Percentiles rank a stretch among this genome's conserved stretches.
Evolutionary conservation across 2,329 filamentous ascomycete genomes (phyloP).

Genomic region (Penicillium freii): DNA sequence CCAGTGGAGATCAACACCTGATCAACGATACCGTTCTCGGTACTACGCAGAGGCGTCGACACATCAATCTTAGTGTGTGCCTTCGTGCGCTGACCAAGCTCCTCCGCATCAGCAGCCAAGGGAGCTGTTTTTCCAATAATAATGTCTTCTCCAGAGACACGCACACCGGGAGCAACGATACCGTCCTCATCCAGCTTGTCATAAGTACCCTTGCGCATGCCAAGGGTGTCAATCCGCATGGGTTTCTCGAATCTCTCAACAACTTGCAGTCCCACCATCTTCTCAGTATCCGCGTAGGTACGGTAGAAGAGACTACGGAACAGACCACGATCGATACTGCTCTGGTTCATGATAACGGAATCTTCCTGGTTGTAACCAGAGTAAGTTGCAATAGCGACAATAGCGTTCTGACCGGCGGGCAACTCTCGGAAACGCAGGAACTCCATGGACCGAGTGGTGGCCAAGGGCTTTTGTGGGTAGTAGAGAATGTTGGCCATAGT

Average conservation of each 20-base stretch:
- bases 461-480: slow-evolving; percentile 96
- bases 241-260: slow-evolving; percentile 97
- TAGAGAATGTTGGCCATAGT: slow-evolving; percentile 99
- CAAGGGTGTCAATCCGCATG: slow-evolving; percentile 79
- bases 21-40: slow-evolving; percentile 95
- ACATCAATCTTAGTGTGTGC: slow-evolving; percentile 91
- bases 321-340: slow-evolving; percentile 93
- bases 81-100: slow-evolving; percentile 87
- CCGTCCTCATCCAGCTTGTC: slow-evolving; percentile 98
- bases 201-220: slow-evolving; percentile 91
- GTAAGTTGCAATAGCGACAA: slow-evolving; percentile 95
- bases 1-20: slow-evolving; percentile 92
- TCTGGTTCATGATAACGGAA: slow-evolving; percentile 99
- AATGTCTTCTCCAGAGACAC: slow-evolving; percentile 95
- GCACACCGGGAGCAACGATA: slow-evolving; percentile 87
- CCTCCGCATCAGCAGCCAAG: slow-evolving; percentile 86
- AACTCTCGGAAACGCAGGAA: slow-evolving; percentile 97
- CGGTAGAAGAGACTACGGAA: slow-evolving; percentile 98
- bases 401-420: slow-evolving; percentile 95
- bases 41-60: slow-evolving; percentile 89
- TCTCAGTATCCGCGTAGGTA: slow-evolving; percentile 95
- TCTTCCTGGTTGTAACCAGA: slow-evolving; percentile 99
- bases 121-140: slow-evolving; percentile 99
- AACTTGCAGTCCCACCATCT: slow-evolving; percentile 88
- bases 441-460: slow-evolving; percentile 96